Percentiles rank a stretch among this genome's conserved stretches.
Conservation (phyloP, 805 yeast genomes). For the Yarrowia sp. region DNA sequence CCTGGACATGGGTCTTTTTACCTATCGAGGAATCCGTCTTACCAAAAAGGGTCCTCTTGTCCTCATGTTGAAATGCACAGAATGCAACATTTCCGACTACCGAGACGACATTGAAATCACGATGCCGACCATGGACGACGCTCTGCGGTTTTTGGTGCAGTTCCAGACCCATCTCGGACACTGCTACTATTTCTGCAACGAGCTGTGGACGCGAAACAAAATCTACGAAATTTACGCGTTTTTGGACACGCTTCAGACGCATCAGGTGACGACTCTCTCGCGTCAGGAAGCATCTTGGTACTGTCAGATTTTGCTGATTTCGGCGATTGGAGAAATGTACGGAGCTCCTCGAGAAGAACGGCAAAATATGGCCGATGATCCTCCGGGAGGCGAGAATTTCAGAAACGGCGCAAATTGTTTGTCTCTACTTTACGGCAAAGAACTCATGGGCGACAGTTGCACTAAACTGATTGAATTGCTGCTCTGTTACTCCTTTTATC, state of each 20-base stretch:
- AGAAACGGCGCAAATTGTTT: conserved; percentile 40
- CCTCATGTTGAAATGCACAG: conserved; percentile 2
- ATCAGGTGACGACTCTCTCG: conserved; percentile 15
- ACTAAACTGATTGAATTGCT: conserved; percentile 42
- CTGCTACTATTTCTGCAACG: conserved; percentile 44
- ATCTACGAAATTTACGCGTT: conserved; percentile 40
- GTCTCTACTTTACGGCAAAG: conserved; percentile 40
- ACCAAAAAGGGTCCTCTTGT: conserved; percentile 9
- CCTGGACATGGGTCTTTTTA: conserved; percentile 21
- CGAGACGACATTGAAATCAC: conserved; percentile 36
- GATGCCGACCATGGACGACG: conserved; percentile 42
- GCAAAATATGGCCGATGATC: conserved; percentile 33
- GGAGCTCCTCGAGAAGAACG: conserved; percentile 32
- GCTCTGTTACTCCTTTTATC: conserved; percentile 42
- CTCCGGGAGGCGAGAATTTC: conserved; percentile 43
- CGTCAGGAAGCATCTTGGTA: conserved; percentile 40
- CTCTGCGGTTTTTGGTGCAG: conserved; percentile 39
- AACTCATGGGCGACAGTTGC: conserved; percentile 38
- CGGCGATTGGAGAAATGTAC: conserved; percentile 45
- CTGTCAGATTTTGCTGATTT: conserved; percentile 41
- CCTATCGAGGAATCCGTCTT: conserved; percentile 6
- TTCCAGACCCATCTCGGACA: conserved; percentile 42
- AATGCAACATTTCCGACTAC: conserved; percentile 9
- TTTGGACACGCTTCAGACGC: conserved; percentile 2
- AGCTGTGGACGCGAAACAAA: conserved; percentile 37